These are phyloP conservation scores for Pseudofabraea citricarpa DNA, from an alignment of 2,329 filamentous ascomycete genomes.

Conservation along the genomic window DNA sequence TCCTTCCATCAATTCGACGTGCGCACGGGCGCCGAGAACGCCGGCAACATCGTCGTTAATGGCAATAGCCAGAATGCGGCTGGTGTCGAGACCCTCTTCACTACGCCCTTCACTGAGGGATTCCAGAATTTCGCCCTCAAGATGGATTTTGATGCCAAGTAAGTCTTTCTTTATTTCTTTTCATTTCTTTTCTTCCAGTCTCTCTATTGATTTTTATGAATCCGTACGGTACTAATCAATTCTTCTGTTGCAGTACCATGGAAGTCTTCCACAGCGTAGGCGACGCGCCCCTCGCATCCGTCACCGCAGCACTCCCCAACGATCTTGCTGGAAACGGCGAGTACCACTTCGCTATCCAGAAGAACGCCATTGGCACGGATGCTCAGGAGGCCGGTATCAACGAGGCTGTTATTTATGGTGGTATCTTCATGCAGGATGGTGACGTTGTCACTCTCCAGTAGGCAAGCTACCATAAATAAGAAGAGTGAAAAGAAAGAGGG, in stretches of 20 bases:
- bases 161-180: slow-evolving; percentile 19
- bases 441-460: slow-evolving; percentile 30
- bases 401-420: slow-evolving; percentile 45
- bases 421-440: slow-evolving; percentile 45
- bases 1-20: slow-evolving; percentile 46
- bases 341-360: slow-evolving; percentile 56
- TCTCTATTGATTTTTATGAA: too few species aligned
- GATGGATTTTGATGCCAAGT: slow-evolving; percentile 51
- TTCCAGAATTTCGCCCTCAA: slow-evolving; percentile 58
- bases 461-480: too few species aligned
- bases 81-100: slow-evolving; percentile 36
- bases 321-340: slow-evolving; percentile 45
- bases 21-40: slow-evolving; percentile 45
- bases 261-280: slow-evolving; percentile 52
- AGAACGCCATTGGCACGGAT: slow-evolving; percentile 44
- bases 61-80: not conserved
- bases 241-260: slow-evolving; percentile 37
- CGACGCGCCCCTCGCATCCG: slow-evolving; percentile 36
- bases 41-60: slow-evolving; percentile 20
- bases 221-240: not conserved
- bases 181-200: too few species aligned
- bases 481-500: too few species aligned
- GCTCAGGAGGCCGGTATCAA: slow-evolving; percentile 40
- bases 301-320: slow-evolving; percentile 40
- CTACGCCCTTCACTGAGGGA: slow-evolving; percentile 40